These are phyloP conservation scores for Cercospora nicotianae DNA, from an alignment of 2,329 filamentous ascomycete species.

Conservation along the genomic window DNA sequence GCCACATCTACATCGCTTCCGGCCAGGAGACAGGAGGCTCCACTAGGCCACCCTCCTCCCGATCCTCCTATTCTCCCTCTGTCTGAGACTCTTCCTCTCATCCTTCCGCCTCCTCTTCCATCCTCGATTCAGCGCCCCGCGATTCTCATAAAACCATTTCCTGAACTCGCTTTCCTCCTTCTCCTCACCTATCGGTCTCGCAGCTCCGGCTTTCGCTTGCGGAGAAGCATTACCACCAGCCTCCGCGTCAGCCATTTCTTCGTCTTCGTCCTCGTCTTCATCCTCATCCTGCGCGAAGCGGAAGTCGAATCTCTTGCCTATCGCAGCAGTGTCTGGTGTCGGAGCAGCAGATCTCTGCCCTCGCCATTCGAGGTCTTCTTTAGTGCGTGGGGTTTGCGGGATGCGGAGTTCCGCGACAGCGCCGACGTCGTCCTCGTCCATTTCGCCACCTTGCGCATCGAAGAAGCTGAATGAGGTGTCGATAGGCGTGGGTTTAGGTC, in stretches of 20 bases:
- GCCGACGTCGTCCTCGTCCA: slow-evolving; percentile 41
- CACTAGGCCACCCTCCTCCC: slow-evolving; percentile 35
- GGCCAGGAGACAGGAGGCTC: not conserved
- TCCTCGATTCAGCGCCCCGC: slow-evolving; percentile 50
- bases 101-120: slow-evolving; percentile 60
- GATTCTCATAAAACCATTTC: slow-evolving; percentile 61
- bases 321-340: slow-evolving; percentile 87
- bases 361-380: slow-evolving; percentile 73
- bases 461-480: slow-evolving; percentile 79
- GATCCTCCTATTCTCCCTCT: slow-evolving; percentile 59
- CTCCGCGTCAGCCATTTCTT: not conserved
- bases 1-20: not conserved
- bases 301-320: slow-evolving; percentile 59
- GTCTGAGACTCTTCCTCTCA: slow-evolving; percentile 59
- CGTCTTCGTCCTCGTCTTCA: slow-evolving; percentile 42
- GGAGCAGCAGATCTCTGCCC: slow-evolving; percentile 84
- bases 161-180: slow-evolving; percentile 57
- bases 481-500: slow-evolving; percentile 44
- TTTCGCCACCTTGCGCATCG: slow-evolving; percentile 25
- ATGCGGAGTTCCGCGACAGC: slow-evolving; percentile 35
- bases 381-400: slow-evolving; percentile 81
- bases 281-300: slow-evolving; percentile 52
- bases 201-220: slow-evolving; percentile 24
- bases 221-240: slow-evolving; percentile 18
- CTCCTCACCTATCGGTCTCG: not conserved